Base-by-base conservation (phyloP, 2,329 filamentous ascomycete species). In the Penicillium glabrum region DNA sequence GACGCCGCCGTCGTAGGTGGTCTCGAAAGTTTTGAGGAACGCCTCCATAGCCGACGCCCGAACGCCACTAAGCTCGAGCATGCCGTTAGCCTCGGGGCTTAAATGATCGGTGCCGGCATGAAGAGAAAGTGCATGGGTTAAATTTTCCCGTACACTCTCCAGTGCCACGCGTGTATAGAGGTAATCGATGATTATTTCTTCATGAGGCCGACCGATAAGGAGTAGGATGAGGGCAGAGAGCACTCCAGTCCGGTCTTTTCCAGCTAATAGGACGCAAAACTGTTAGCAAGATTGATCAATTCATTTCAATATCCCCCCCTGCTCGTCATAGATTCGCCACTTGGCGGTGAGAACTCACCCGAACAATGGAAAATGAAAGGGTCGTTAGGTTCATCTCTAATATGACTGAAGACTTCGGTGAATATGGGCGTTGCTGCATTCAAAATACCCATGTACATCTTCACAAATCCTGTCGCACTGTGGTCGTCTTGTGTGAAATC, bases 201-300 rank as follows among this genome's bases (percentile, higher is more conserved):
- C 76, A 58, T 85, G 79, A 0, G 81, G 73, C 0, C 89, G 83
- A 5, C 84, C 85, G 14, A 85, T 85, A 11, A 91, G 79, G 24
- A 82, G 76, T 23, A 91, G 78, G 3, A 93, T 72, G 19, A 93
- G 66, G 3, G 87, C 89, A 33, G 85, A 83, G n/a, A 91, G 72
- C 3, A 92, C 81, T 2, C 89, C 89, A 0, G 89, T 92, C 29
- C 89, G 82, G 70, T 93, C 89, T 74, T 92, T 93, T n/a, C 89
- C 89, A 0, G 88, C 89, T 3, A 84, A 51, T 19, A 23, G 39
- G 4, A 23, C 13, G 13, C 16, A 39, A 26, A 26, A 19, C 3
- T 19, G 16, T 27, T 39, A 46, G 31, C 21, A 19, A 21, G 5
- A 21, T 53, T 27, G 29, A 41, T 27, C 1, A 47, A 16, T 21